These are phyloP conservation scores for Penicillium freii DNA, from an alignment of 2,329 filamentous ascomycete species.

Conservation along the genomic window DNA sequence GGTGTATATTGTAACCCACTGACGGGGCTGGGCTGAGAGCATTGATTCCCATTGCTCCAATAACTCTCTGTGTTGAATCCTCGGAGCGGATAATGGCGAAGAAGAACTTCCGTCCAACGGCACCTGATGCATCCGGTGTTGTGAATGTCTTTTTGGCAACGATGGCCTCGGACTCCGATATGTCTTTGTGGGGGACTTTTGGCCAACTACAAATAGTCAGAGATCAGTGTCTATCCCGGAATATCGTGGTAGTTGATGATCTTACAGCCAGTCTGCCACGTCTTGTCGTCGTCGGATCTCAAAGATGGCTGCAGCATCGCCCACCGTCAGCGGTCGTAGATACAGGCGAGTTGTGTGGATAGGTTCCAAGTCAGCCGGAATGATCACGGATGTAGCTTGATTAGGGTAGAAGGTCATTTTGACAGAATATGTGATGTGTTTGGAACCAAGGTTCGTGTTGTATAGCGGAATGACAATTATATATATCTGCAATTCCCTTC, in stretches of 20 bases:
- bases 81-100: conserved; percentile 18
- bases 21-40: conserved; percentile 17
- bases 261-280: conserved; percentile 31
- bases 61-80: conserved; percentile 16
- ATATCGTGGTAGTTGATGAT: neutral
- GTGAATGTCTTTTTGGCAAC: conserved; percentile 17
- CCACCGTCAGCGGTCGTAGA: conserved; percentile 18
- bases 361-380: conserved; percentile 6
- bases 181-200: conserved; percentile 9
- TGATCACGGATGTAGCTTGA: conserved; percentile 14
- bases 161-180: conserved; percentile 17
- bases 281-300: conserved; percentile 25
- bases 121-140: conserved; percentile 22
- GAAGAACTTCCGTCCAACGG: conserved; percentile 18
- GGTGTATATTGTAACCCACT: conserved; percentile 27
- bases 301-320: conserved; percentile 23
- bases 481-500: neutral
- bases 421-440: neutral
- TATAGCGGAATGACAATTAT: neutral
- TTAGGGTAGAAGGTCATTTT: conserved; percentile 14
- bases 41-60: conserved; percentile 23
- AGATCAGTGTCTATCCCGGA: neutral
- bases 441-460: neutral
- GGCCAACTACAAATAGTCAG: conserved; percentile 8
- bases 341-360: conserved; percentile 20